Conservation (phyloP, 495 filamentous ascomycete genomes). For the Hyaloscypha finlandica region DNA sequence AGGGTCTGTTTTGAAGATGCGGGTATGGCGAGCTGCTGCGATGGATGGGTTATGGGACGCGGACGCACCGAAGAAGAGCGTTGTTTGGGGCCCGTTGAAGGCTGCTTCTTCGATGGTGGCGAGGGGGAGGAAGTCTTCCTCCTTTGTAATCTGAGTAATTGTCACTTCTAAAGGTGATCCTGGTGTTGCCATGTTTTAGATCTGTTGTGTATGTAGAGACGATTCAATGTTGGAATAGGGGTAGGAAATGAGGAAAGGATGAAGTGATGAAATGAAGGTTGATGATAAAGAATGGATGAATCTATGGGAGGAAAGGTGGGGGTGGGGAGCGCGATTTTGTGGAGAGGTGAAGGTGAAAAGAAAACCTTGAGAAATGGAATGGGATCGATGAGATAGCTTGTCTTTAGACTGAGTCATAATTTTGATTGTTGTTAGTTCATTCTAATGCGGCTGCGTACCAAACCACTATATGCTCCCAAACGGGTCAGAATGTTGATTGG, state of each 20-base stretch:
- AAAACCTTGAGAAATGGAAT: too few species aligned
- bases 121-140: constrained; percentile 2
- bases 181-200: not conserved
- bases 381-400: too few species aligned
- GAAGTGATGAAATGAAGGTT: not conserved
- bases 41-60: not conserved
- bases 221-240: not conserved
- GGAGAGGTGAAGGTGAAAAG: not conserved
- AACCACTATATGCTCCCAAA: not conserved
- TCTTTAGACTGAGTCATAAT: not conserved
- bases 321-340: not conserved
- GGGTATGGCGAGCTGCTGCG: not conserved
- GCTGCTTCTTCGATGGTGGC: not conserved
- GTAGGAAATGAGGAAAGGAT: not conserved
- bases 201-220: not conserved
- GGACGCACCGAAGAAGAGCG: not conserved
- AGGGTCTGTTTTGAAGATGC: not conserved
- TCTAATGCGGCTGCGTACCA: not conserved
- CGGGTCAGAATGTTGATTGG: not conserved
- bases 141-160: not conserved
- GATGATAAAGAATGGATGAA: too few species aligned
- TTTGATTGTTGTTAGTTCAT: not conserved
- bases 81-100: not conserved
- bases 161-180: not conserved
- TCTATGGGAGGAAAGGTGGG: not conserved